Evolutionary conservation across 768 basidiomycete species (phyloP).

Genomic region (Rhodosporidiobolus sp.): DNA sequence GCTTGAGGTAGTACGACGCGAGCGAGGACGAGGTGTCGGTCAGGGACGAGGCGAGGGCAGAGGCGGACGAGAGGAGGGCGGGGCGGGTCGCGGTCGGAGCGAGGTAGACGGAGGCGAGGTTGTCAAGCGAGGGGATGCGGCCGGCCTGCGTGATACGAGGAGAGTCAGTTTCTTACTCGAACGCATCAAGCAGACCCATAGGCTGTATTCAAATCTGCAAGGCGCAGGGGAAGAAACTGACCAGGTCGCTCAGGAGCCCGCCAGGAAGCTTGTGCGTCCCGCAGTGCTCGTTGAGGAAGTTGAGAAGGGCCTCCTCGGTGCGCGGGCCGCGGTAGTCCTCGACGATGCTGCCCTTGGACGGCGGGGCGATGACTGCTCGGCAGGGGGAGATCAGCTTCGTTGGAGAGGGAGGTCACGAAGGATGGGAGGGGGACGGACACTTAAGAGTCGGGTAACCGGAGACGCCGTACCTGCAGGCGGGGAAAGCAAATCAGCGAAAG

Average conservation of each 20-base stretch:
- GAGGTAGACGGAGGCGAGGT: conserved; percentile 72
- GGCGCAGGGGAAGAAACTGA: conserved; percentile 1
- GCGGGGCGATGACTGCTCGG: conserved; percentile 12
- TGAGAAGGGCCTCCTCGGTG: conserved; percentile 69
- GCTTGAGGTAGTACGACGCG: conserved; percentile 75
- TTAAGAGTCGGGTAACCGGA: conserved; percentile 87
- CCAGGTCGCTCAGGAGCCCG: conserved; percentile 68
- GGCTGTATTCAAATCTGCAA: neutral
- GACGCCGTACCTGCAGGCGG: conserved; percentile 63
- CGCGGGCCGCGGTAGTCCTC: conserved; percentile 69
- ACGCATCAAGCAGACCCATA: too few species aligned
- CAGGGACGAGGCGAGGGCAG: conserved; percentile 55
- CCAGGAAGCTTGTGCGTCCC: conserved; percentile 78
- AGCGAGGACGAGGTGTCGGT: conserved; percentile 19
- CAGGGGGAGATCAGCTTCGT: neutral
- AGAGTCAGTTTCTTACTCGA: neutral
- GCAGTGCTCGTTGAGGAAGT: conserved; percentile 79
- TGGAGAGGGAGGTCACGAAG: neutral
- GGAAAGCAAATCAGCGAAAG: too few species aligned
- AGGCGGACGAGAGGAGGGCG: conserved; percentile 66
- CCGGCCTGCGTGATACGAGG: conserved; percentile 65
- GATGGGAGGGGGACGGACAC: conserved; percentile 16
- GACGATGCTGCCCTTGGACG: conserved; percentile 45
- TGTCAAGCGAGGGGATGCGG: conserved; percentile 71
- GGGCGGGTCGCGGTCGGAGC: conserved; percentile 56